Evolutionary conservation across 2,329 filamentous ascomycete genomes (phyloP).

Genomic region (Colletotrichum eleusines): DNA sequence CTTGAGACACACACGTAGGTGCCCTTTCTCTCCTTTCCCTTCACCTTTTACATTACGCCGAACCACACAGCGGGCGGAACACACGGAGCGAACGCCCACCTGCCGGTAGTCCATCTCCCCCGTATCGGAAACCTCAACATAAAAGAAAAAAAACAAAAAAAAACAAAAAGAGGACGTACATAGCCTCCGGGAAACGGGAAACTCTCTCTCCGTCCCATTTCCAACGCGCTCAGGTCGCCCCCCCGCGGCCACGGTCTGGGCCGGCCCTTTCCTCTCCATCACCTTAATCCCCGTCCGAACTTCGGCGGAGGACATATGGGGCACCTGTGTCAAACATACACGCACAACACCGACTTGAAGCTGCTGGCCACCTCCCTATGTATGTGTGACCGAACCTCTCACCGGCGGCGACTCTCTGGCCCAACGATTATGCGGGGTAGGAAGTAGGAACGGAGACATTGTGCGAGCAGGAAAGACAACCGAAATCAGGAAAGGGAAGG

Average conservation of each 20-base stretch:
- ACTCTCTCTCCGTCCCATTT: neutral
- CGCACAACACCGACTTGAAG: neutral
- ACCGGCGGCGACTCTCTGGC: neutral
- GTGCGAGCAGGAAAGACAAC: neutral
- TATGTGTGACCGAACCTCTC: neutral
- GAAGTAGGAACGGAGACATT: neutral
- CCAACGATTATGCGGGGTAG: neutral
- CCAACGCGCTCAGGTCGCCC: neutral
- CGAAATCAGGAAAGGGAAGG: no score
- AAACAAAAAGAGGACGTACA: neutral
- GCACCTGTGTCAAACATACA: neutral
- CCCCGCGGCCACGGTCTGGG: neutral
- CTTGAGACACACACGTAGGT: neutral
- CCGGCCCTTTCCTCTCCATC: neutral
- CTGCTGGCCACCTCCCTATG: neutral
- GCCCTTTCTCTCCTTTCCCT: neutral
- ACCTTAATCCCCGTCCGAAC: constrained; percentile 12
- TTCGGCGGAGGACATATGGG: constrained; percentile 3
- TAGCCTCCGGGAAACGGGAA: neutral
- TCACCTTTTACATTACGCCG: no score
- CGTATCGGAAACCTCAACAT: constrained; percentile 7
- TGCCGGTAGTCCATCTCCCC: neutral
- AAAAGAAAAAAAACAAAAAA: no score
- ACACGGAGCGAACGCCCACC: neutral
- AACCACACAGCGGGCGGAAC: neutral